Conservation (phyloP, 1,139 yeast genomes). For the Kodamaea plutei region DNA sequence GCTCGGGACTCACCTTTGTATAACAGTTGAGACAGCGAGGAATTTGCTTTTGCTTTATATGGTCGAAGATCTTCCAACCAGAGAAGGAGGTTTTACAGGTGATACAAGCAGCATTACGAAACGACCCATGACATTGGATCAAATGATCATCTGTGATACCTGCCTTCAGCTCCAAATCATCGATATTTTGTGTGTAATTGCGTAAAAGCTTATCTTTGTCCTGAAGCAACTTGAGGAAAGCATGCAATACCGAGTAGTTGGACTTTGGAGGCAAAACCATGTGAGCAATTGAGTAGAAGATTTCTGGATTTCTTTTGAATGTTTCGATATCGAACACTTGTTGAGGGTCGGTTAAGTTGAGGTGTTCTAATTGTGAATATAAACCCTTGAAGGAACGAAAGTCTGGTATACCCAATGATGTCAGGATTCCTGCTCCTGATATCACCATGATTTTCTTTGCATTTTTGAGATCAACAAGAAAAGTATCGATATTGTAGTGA, state of each 20-base stretch:
- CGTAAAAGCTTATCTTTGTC: conserved; percentile 76
- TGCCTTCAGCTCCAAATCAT: conserved; percentile 82
- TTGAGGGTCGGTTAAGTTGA: conserved; percentile 73
- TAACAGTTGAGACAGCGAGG: conserved; percentile 73
- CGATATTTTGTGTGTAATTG: conserved; percentile 93
- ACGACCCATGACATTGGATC: conserved; percentile 95
- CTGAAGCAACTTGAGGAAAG: conserved; percentile 70
- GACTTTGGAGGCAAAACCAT: conserved; percentile 73
- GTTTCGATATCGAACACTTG: conserved; percentile 80
- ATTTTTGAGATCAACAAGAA: conserved; percentile 8
- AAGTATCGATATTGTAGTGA: conserved; percentile 7
- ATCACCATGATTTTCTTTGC: conserved; percentile 62
- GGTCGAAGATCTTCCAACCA: conserved; percentile 63
- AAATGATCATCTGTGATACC: conserved; percentile 68
- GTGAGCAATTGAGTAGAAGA: conserved; percentile 84
- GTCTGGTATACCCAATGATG: conserved; percentile 91
- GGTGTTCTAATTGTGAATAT: conserved; percentile 61
- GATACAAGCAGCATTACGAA: conserved; percentile 84
- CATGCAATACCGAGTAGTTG: conserved; percentile 76
- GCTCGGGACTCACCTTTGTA: conserved; percentile 22
- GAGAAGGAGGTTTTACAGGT: conserved; percentile 67
- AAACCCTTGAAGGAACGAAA: conserved; percentile 88
- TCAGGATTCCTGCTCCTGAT: conserved; percentile 96
- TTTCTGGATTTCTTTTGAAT: conserved; percentile 72
- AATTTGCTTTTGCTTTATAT: conserved; percentile 56